These are phyloP conservation scores for Scheffersomyces ergatensis DNA, from an alignment of 805 yeast species.

Conservation along the genomic window DNA sequence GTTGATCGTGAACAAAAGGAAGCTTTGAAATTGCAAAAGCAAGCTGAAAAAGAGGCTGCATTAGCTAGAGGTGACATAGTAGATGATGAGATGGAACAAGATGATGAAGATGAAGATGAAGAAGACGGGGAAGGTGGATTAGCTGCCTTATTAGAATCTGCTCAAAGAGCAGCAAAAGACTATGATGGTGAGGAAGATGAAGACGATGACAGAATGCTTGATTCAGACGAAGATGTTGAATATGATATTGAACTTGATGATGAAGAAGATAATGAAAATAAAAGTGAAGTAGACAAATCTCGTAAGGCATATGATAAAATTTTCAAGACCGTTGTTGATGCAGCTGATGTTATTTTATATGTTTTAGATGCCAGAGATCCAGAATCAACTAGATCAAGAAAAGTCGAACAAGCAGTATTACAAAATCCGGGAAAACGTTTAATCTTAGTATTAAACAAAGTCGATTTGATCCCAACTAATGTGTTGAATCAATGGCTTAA, in stretches of 20 bases:
- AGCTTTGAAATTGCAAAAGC: conserved; percentile 46
- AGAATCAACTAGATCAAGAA: conserved; percentile 87
- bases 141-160: conserved; percentile 85
- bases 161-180: conserved; percentile 80
- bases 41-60: conserved; percentile 45
- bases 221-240: conserved; percentile 37
- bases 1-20: conserved; percentile 54
- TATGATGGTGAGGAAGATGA: conserved; percentile 55
- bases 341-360: conserved; percentile 85
- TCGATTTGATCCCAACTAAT: conserved; percentile 86
- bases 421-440: conserved; percentile 79
- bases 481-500: conserved; percentile 82
- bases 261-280: conserved; percentile 41
- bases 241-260: conserved; percentile 39
- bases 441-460: conserved; percentile 83
- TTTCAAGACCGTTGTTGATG: conserved; percentile 89
- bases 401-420: conserved; percentile 85
- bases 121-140: conserved; percentile 52
- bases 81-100: conserved; percentile 34
- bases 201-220: conserved; percentile 30
- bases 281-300: conserved; percentile 62
- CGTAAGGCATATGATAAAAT: conserved; percentile 92
- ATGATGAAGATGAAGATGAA: conserved; percentile 36
- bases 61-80: conserved; percentile 36
- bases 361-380: conserved; percentile 99